These are phyloP conservation scores for Hawksworthiomyces lignivorus DNA, from an alignment of 2,329 filamentous ascomycete genomes.

Conservation along the genomic window DNA sequence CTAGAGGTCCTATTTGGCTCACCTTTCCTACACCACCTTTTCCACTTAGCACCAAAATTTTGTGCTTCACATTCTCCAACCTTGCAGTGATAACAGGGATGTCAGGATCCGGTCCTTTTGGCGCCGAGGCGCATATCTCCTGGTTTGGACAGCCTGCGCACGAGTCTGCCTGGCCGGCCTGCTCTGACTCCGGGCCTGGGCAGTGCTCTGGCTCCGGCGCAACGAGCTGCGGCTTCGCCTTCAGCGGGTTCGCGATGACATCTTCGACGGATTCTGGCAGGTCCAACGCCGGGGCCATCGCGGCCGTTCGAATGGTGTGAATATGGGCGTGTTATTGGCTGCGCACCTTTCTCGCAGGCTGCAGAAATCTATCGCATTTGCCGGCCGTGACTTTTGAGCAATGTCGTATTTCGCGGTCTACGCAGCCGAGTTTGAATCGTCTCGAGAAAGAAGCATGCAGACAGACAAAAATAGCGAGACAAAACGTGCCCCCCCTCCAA, in stretches of 20 bases:
- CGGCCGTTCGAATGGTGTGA: not conserved
- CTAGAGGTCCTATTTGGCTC: too few species aligned
- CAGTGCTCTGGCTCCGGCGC: constrained; percentile 97
- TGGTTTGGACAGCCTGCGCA: constrained; percentile 96
- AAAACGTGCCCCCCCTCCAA: too few species aligned
- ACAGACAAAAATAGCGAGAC: not conserved
- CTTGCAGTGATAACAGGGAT: constrained; percentile 81
- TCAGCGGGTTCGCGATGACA: constrained; percentile 67
- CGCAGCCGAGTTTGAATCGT: too few species aligned
- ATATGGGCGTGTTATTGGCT: not conserved
- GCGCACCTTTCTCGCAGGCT: not conserved
- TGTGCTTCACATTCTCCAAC: constrained; percentile 75
- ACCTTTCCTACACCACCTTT: constrained; percentile 91
- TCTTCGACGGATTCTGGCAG: constrained; percentile 58
- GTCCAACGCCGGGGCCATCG: constrained; percentile 77
- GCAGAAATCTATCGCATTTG: not conserved
- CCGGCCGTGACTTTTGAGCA: too few species aligned
- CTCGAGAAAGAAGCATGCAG: not conserved
- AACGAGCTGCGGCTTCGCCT: constrained; percentile 74
- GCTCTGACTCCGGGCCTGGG: constrained; percentile 75
- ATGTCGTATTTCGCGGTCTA: too few species aligned
- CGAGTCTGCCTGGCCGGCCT: constrained; percentile 65
- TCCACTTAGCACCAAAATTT: constrained; percentile 84
- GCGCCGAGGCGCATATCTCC: constrained; percentile 84
- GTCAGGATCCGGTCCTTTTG: constrained; percentile 93